These are phyloP conservation scores for Aspergillus fischeri DNA, from an alignment of 2,329 filamentous ascomycete species.

Conservation along the genomic window DNA sequence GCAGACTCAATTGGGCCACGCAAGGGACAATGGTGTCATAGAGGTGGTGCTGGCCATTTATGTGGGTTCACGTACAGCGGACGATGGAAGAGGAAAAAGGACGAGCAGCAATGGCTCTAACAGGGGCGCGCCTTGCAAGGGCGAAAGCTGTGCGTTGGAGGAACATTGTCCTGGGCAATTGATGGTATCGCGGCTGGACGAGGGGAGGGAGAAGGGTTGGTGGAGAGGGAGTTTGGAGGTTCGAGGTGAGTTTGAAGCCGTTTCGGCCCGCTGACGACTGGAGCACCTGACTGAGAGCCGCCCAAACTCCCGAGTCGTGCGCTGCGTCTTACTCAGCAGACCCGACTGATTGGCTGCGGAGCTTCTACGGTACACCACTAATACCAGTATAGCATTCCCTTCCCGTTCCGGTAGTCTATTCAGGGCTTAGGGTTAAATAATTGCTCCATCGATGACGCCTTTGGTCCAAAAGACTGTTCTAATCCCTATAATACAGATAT, in stretches of 20 bases:
- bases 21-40: conserved; percentile 1
- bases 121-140: conserved; percentile 43
- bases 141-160: conserved; percentile 44
- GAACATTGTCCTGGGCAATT: conserved; percentile 40
- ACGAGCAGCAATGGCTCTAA: conserved; percentile 40
- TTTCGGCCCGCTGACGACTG: conserved; percentile 29
- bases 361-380: conserved; percentile 11
- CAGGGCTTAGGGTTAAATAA: conserved; percentile 19
- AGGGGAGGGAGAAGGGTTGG: conserved; percentile 23
- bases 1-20: conserved; percentile 20
- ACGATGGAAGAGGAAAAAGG: conserved; percentile 43
- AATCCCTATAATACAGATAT: neutral
- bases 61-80: conserved; percentile 42
- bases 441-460: neutral
- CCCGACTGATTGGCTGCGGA: conserved; percentile 21
- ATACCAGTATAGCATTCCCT: conserved; percentile 12
- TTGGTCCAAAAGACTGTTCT: neutral
- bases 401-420: conserved; percentile 8
- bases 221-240: conserved; percentile 30
- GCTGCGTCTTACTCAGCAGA: conserved; percentile 22
- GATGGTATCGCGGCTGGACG: conserved; percentile 19
- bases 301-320: neutral
- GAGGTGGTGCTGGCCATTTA: conserved; percentile 11
- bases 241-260: conserved; percentile 39
- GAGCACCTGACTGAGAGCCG: neutral